Evolutionary conservation across 352 stramenopile genomes (phyloP).

Genomic region (Achlya hypogyna): DNA sequence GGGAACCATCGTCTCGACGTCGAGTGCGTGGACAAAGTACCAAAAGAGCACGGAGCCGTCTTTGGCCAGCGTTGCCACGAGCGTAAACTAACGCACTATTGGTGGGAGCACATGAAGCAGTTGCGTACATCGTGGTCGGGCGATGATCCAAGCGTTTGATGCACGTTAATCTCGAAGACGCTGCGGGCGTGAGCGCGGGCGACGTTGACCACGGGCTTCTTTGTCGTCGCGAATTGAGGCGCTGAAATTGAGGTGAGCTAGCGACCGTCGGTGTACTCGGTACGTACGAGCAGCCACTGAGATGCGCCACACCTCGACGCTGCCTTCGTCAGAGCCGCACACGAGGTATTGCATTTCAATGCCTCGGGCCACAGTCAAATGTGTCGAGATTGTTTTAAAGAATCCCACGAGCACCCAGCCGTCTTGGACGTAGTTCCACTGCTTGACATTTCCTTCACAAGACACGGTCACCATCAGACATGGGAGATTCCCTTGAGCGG

Average conservation of each 20-base stretch:
- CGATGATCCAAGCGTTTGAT: background rate
- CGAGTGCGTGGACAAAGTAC: slow-evolving; percentile 2
- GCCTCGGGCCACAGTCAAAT: background rate
- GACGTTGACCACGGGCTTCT: background rate
- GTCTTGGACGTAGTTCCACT: background rate
- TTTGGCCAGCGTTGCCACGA: background rate
- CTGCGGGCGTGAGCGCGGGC: background rate
- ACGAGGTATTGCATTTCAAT: slow-evolving; percentile 1
- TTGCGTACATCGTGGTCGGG: slow-evolving; percentile 4
- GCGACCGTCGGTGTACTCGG: background rate
- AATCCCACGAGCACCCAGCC: background rate
- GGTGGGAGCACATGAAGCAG: background rate
- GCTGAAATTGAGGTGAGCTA: background rate
- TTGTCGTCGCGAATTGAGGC: background rate
- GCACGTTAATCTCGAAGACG: background rate
- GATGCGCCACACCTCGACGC: slow-evolving; percentile 10
- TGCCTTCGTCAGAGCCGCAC: background rate
- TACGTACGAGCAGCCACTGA: background rate
- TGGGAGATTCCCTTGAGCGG: background rate
- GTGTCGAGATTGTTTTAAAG: slow-evolving; percentile 6
- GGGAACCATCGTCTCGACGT: background rate
- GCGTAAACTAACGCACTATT: slow-evolving; percentile 13
- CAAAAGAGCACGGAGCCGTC: slow-evolving; percentile 17
- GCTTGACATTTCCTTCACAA: slow-evolving; percentile 6
- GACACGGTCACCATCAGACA: background rate